Evolutionary conservation across 2,329 filamentous ascomycete genomes (phyloP).

Genomic region (Stagonosporopsis tanaceti): DNA sequence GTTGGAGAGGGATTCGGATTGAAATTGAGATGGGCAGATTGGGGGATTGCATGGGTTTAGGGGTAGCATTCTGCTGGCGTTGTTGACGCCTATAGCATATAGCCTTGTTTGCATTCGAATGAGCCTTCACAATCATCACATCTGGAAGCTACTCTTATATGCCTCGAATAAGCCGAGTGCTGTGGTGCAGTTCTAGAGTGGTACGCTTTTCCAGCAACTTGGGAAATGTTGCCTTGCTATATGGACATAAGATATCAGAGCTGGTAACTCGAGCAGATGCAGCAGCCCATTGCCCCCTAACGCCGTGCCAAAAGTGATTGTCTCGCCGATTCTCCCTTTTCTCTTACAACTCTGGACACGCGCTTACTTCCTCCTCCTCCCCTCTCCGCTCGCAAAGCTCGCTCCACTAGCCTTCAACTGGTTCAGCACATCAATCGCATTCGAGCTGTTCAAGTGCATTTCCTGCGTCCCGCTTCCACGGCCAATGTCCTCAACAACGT

Average conservation of each 20-base stretch:
- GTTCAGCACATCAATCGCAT: slow-evolving; percentile 47
- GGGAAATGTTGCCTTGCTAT: neutral
- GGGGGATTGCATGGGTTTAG: neutral
- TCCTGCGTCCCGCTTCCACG: slow-evolving; percentile 41
- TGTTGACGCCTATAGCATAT: slow-evolving; percentile 1
- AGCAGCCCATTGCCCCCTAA: slow-evolving; percentile 1
- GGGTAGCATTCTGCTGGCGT: slow-evolving; percentile 8
- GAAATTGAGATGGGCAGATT: neutral
- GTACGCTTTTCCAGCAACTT: neutral
- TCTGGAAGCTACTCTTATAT: neutral
- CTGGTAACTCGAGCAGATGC: neutral
- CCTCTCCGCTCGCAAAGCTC: slow-evolving; percentile 37
- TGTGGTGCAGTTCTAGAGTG: neutral
- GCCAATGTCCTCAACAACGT: slow-evolving; percentile 56
- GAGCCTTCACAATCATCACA: neutral
- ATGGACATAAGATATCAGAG: neutral
- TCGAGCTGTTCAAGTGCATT: slow-evolving; percentile 40
- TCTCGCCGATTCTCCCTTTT: neutral
- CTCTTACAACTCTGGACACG: neutral
- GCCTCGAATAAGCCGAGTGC: neutral
- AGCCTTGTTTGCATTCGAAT: neutral
- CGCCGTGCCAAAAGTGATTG: neutral
- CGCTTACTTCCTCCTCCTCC: slow-evolving; percentile 45
- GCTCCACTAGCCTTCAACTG: slow-evolving; percentile 47
- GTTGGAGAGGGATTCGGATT: slow-evolving; percentile 65